A percentile compares a stretch with the other conserved stretches of the same genome.
Conservation (phyloP, 2,329 filamentous ascomycete genomes). For the Phyllosticta citriasiana region DNA sequence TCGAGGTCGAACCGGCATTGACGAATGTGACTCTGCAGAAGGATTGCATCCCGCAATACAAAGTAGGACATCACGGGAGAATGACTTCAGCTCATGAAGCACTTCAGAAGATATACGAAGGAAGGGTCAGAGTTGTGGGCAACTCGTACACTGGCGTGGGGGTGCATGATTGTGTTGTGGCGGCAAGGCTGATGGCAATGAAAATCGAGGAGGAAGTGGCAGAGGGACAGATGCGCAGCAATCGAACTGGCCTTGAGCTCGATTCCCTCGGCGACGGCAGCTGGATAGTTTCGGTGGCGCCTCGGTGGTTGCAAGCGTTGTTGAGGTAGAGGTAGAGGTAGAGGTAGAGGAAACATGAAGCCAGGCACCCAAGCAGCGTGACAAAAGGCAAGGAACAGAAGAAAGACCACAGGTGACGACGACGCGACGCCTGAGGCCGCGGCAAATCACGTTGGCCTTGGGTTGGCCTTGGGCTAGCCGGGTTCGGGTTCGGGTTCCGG, state of each 20-base stretch:
- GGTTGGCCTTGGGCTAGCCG: background rate
- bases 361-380: background rate
- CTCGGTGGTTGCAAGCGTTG: background rate
- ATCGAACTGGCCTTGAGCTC: constrained; percentile 29
- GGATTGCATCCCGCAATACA: constrained; percentile 86
- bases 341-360: background rate
- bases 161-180: constrained; percentile 43
- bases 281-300: background rate
- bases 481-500: background rate
- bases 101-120: constrained; percentile 47
- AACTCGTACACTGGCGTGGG: constrained; percentile 39
- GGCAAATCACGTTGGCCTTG: background rate
- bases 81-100: constrained; percentile 49
- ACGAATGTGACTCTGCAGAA: constrained; percentile 50
- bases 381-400: background rate
- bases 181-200: constrained; percentile 45
- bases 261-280: too few relatives aligned
- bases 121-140: constrained; percentile 52
- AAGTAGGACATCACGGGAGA: constrained; percentile 60
- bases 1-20: constrained; percentile 53
- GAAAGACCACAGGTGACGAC: background rate
- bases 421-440: background rate
- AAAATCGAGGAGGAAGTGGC: constrained; percentile 21
- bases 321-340: background rate
- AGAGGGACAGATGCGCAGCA: constrained; percentile 17